Evolutionary conservation across 179 eudicot species (phyloP), one percentile per base, ranked within the genome.

Genomic region (Actinidia chinensis): DNA sequence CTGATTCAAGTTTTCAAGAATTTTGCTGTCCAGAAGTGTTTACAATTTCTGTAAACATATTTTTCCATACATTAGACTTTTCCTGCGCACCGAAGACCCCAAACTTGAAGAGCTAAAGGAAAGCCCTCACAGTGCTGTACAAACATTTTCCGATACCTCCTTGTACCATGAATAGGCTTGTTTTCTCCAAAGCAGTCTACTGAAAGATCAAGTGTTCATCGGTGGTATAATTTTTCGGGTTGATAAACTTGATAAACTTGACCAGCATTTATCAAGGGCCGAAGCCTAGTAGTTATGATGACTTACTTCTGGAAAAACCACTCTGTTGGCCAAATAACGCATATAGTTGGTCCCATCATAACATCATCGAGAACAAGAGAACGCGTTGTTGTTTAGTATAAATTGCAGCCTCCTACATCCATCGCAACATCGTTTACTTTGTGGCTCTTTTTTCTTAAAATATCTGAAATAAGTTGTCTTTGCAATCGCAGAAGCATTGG

Each of bases 81-180:
- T 36, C 4, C 56, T 18, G 36, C 5, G 23, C 14, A 76, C 6
- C 50, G 73, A 71, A 17, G 68, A 48, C n/a, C 83, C 83, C 68
- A 80, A 59, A 71, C 78, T 51, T 76, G 4, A 70, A 80, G 76
- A 8, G 83, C 83, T 54, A 81, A 44, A 0, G 83, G 83, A 50
- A 71, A 76, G 10, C 83, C 83, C 1, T 50, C 33, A 17, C 75
- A 55, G 17, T 42, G 28, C 0, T 17, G 52, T 4, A 73, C 78
- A 3, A 72, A 44, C 22, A 33, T 20, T 13, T 33, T 9, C n/a
- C 1, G 80, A 50, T 4, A 42, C 23, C 17, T 44, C 25, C 25
- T 1, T 9, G 18, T 46, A 64, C 42, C 25, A 4, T 40, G 48
- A 74, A 15, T 15, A 7, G 76, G 76, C 5, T 56, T 50, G 10